These are phyloP conservation scores for Acarospora socialis DNA, from an alignment of 2,329 filamentous ascomycete genomes.

Conservation along the genomic window DNA sequence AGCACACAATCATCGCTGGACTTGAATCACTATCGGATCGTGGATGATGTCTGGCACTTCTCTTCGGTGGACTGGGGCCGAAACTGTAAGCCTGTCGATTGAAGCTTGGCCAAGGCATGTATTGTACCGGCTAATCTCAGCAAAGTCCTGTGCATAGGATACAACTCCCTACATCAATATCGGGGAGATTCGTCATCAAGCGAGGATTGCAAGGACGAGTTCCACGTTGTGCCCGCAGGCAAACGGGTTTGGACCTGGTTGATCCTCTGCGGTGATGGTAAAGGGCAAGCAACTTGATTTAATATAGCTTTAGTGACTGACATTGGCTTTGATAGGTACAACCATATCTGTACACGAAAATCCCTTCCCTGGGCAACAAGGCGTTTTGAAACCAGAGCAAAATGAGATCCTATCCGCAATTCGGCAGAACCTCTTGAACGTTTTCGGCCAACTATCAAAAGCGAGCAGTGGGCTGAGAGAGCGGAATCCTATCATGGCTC, in stretches of 20 bases:
- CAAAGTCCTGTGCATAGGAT: constrained; percentile 57
- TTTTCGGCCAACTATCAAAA: constrained; percentile 47
- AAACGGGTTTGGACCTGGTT: constrained; percentile 58
- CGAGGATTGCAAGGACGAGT: constrained; percentile 4
- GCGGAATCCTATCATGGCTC: constrained; percentile 35
- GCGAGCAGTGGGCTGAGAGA: constrained; percentile 33
- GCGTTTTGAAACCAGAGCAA: constrained; percentile 19
- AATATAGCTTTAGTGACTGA: neutral
- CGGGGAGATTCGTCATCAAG: constrained; percentile 11
- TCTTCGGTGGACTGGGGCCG: constrained; percentile 56
- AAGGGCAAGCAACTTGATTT: constrained; percentile 9
- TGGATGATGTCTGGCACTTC: constrained; percentile 62
- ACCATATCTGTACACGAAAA: constrained; percentile 56
- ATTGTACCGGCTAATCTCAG: constrained; percentile 1
- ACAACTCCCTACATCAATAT: constrained; percentile 44
- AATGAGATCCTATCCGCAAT: constrained; percentile 23
- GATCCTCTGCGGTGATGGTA: constrained; percentile 50
- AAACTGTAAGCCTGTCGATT: constrained; percentile 40
- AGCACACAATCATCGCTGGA: too few species aligned
- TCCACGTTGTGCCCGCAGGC: constrained; percentile 37
- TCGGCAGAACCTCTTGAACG: constrained; percentile 44
- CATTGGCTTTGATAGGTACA: constrained; percentile 36
- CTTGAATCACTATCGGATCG: constrained; percentile 36
- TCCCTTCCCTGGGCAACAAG: constrained; percentile 35
- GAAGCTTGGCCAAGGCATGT: neutral